Evolutionary conservation across 2,329 filamentous ascomycete genomes (phyloP), one percentile per base, ranked within the genome.

Genomic region (Diaporthe humulicola): DNA sequence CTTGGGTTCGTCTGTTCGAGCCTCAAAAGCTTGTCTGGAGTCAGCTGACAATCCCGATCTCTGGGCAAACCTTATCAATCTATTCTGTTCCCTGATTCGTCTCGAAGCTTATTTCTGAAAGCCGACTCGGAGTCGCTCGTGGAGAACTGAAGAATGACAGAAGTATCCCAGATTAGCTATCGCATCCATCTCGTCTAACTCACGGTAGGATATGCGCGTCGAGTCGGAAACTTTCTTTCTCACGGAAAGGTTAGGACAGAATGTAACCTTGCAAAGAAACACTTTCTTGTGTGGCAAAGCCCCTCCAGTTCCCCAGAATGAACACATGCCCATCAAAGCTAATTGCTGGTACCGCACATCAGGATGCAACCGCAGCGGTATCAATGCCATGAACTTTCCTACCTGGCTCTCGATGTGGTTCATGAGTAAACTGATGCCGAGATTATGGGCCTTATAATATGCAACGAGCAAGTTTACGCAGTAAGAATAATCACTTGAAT

Each of bases 11-110:
- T 66, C 61, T 66, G 19, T 66, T 66, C 61, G 61, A 66, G 42
- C 42, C 61, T 66, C 61, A 66, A 48, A 66, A 66, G 61, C 61
- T 50, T 66, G 42, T 66, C 42, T 66, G 19, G 28, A 66, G 61
- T 50, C 42, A 66, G 42, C 30, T 14, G 17, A 66, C 4, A 48
- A 6, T 7, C 12, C 19, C 28, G 42, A 66, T 66, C 61, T 50
- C 42, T 66, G 61, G 61, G 50, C 30, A 22, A 66, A 66, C 42
- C 42, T 66, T 50, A 36, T 50, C 61, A 50, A 38, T 22, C n/a
- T 4, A 36, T 50, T 14, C 2, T 25, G 28, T 19, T 9, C 25
- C 17, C 61, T 66, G 42, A 50, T n/a, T 66, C 61, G 22, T 33
- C 10, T 28, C 61, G 2, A 50, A 66, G 28, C 42, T 66, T 66